These are phyloP conservation scores for Epicoccum sorghinum DNA, from an alignment of 2,329 filamentous ascomycete species.

Conservation along the genomic window DNA sequence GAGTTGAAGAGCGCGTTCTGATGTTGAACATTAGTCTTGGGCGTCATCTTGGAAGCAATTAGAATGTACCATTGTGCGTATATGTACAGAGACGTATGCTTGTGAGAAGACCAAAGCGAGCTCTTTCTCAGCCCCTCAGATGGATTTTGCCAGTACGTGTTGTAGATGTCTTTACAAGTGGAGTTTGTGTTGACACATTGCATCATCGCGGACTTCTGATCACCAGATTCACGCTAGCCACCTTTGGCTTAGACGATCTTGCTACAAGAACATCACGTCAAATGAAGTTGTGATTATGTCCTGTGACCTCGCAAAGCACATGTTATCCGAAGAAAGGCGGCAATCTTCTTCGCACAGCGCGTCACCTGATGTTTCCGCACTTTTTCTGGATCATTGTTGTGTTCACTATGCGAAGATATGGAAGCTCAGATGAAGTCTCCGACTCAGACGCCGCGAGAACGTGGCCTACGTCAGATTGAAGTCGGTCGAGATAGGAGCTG, in stretches of 20 bases:
- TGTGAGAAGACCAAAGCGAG: background rate
- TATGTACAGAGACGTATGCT: too few species aligned
- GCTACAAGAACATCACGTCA: too few species aligned
- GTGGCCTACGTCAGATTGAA: too few species aligned
- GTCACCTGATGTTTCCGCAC: too few species aligned
- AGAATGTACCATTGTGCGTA: background rate
- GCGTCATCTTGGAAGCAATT: background rate
- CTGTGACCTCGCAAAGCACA: too few species aligned
- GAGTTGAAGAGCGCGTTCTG: slow-evolving; percentile 87
- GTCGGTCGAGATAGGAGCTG: too few species aligned
- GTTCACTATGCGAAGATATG: too few species aligned
- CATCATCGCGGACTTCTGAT: slow-evolving; percentile 29
- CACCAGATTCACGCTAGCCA: background rate
- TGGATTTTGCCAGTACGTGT: background rate
- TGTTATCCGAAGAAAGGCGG: background rate
- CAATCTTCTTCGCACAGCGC: background rate
- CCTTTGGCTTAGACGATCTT: background rate
- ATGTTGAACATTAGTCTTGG: slow-evolving; percentile 16
- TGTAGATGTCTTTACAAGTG: slow-evolving; percentile 26
- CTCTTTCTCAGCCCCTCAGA: too few species aligned
- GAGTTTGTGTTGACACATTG: slow-evolving; percentile 39
- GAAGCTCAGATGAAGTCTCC: too few species aligned
- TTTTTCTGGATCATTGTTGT: too few species aligned
- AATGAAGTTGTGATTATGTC: too few species aligned
- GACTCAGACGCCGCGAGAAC: too few species aligned